phyloP scores from a whole-genome alignment of 805 yeast genomes.

The Kazachstania africana region DNA sequence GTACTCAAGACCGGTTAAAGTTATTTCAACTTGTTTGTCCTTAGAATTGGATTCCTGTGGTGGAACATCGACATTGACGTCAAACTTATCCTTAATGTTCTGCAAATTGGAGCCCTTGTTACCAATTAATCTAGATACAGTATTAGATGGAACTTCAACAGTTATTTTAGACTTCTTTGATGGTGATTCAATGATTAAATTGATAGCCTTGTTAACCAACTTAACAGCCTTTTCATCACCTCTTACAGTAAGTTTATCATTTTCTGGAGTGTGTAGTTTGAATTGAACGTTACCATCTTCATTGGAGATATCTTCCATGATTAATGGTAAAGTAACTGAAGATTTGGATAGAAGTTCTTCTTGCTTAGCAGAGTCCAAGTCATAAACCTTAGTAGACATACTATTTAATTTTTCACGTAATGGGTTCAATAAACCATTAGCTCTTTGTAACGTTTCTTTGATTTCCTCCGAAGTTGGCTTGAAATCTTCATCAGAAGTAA shows the following conservation, averaged over 20 bases:
- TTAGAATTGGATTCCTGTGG: conserved; percentile 26
- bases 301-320: conserved; percentile 27
- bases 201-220: conserved; percentile 27
- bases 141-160: conserved; percentile 51
- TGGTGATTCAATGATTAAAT: conserved; percentile 20
- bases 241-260: conserved; percentile 47
- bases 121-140: conserved; percentile 78
- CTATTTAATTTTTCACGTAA: conserved; percentile 48
- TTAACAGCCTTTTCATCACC: conserved; percentile 59
- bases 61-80: conserved; percentile 64
- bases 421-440: conserved; percentile 40
- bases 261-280: conserved; percentile 37
- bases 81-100: conserved; percentile 58
- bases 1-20: conserved; percentile 64
- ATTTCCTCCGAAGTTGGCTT: conserved; percentile 57
- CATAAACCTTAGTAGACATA: conserved; percentile 40
- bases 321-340: conserved; percentile 13
- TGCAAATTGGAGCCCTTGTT: conserved; percentile 70
- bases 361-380: conserved; percentile 46
- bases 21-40: conserved; percentile 34
- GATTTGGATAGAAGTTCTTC: conserved; percentile 22
- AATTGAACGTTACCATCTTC: conserved; percentile 31
- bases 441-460: conserved; percentile 39
- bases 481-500: conserved; percentile 49
- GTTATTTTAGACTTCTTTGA: conserved; percentile 27